Percentiles rank a stretch among this genome's conserved stretches.
Conservation (phyloP, 2,329 filamentous ascomycete species). For the Apiospora rasikravindrae region DNA sequence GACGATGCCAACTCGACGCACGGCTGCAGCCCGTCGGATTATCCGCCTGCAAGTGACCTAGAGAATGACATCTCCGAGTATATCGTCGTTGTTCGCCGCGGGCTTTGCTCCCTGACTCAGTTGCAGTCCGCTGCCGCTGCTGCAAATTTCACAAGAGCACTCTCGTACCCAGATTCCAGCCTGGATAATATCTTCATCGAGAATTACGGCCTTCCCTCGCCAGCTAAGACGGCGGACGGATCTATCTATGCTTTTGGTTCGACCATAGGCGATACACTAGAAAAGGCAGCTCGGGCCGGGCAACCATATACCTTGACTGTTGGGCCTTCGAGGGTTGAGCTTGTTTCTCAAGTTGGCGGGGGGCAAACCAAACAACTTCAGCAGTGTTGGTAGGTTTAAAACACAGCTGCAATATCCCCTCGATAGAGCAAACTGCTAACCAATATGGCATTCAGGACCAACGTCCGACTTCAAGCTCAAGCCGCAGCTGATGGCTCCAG, state of each 20-base stretch:
- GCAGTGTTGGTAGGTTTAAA: neutral
- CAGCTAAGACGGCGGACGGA: neutral
- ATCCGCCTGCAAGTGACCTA: neutral
- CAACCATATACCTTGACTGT: neutral
- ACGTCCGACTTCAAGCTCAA: conserved; percentile 53
- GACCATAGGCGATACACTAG: neutral
- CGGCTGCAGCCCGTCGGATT: neutral
- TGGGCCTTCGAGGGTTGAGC: neutral
- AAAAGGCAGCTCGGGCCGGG: neutral
- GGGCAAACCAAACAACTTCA: neutral
- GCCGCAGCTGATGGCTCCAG: conserved; percentile 53
- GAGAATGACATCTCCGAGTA: neutral
- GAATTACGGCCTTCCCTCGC: neutral
- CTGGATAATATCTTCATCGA: neutral
- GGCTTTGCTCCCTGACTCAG: neutral
- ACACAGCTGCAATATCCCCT: neutral
- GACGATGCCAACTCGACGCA: neutral
- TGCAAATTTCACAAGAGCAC: neutral
- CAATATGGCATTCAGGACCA: conserved; percentile 48
- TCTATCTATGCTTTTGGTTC: neutral
- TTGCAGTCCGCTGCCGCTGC: neutral
- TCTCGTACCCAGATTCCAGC: neutral
- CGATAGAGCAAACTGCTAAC: neutral
- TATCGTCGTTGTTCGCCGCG: neutral
- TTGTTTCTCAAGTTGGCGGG: neutral